A percentile compares a stretch with the other conserved stretches of the same genome.
These are phyloP conservation scores for Pezicula radicicola DNA, from an alignment of 2,329 filamentous ascomycete species.

Conservation along the genomic window DNA sequence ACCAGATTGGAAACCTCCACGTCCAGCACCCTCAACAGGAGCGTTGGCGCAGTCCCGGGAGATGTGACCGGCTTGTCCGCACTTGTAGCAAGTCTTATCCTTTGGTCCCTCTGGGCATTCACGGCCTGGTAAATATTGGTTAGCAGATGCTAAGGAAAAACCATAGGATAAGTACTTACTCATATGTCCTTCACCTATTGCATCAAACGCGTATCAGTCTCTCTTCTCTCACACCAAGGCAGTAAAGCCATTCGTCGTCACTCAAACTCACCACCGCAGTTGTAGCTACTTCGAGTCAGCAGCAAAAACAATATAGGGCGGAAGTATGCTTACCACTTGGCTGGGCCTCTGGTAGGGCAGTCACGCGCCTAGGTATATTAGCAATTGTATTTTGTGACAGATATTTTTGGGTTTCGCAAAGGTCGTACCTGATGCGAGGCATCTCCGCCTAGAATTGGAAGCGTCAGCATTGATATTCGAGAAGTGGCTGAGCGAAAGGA, in stretches of 20 bases:
- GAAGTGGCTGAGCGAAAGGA: too few species aligned
- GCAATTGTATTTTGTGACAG: constrained; percentile 13
- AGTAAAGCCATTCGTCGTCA: constrained; percentile 23
- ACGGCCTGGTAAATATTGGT: constrained; percentile 55
- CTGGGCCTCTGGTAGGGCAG: constrained; percentile 79
- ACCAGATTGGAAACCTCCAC: constrained; percentile 30
- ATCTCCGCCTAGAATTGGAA: constrained; percentile 59
- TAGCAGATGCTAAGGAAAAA: constrained; percentile 7
- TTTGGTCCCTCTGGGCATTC: constrained; percentile 89
- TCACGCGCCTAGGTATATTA: constrained; percentile 63
- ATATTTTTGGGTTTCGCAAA: constrained; percentile 23
- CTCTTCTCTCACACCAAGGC: constrained; percentile 6
- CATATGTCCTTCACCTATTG: constrained; percentile 66
- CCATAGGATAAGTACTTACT: constrained; percentile 51
- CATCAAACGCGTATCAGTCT: constrained; percentile 27
- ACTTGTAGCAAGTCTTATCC: constrained; percentile 80
- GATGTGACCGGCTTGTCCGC: constrained; percentile 83
- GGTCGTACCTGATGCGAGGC: constrained; percentile 66
- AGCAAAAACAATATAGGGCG: not conserved
- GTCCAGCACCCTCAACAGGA: constrained; percentile 26
- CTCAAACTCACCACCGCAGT: constrained; percentile 65
- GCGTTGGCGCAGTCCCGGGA: constrained; percentile 64
- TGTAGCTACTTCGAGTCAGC: constrained; percentile 56
- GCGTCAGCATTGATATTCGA: constrained; percentile 13
- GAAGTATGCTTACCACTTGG: constrained; percentile 65